These are phyloP conservation scores for Sporisorium iseilematis-ciliati DNA, from an alignment of 1,284 basidiomycete species.

Conservation along the genomic window DNA sequence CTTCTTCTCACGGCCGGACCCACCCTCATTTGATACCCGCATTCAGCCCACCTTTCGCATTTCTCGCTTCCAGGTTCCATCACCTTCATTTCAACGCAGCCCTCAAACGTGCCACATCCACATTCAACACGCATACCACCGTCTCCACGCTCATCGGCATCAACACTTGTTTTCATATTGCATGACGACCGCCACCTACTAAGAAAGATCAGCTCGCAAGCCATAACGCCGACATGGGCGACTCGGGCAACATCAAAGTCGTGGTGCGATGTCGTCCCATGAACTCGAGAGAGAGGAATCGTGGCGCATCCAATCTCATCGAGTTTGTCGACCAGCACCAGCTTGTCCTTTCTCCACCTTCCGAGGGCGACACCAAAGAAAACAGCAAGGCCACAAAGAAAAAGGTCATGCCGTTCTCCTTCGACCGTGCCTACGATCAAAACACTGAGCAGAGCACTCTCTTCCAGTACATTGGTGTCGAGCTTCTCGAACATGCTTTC, in stretches of 20 bases:
- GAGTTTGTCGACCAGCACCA: constrained; percentile 57
- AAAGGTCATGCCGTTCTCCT: constrained; percentile 66
- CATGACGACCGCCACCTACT: not conserved
- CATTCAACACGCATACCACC: not conserved
- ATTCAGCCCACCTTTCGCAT: constrained; percentile 7
- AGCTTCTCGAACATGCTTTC: constrained; percentile 93
- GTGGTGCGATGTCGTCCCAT: constrained; percentile 66
- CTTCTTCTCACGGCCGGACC: not conserved
- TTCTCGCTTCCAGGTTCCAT: not conserved
- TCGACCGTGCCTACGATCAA: constrained; percentile 63
- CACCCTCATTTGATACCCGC: constrained; percentile 11
- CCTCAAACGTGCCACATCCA: not conserved
- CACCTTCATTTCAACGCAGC: not conserved
- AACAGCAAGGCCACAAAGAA: constrained; percentile 62
- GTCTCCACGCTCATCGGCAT: not conserved
- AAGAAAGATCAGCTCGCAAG: not conserved
- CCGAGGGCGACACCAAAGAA: constrained; percentile 52
- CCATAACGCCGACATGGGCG: constrained; percentile 50
- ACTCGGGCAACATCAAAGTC: constrained; percentile 68
- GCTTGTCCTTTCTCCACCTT: constrained; percentile 61
- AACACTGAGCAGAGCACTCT: constrained; percentile 76
- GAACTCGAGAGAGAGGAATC: constrained; percentile 59
- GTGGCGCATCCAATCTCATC: constrained; percentile 63
- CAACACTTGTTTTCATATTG: not conserved
- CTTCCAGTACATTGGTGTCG: constrained; percentile 93